These are phyloP conservation scores for Geranium rotundifolium DNA, from an alignment of 345 rosid genomes.

Conservation along the genomic window DNA sequence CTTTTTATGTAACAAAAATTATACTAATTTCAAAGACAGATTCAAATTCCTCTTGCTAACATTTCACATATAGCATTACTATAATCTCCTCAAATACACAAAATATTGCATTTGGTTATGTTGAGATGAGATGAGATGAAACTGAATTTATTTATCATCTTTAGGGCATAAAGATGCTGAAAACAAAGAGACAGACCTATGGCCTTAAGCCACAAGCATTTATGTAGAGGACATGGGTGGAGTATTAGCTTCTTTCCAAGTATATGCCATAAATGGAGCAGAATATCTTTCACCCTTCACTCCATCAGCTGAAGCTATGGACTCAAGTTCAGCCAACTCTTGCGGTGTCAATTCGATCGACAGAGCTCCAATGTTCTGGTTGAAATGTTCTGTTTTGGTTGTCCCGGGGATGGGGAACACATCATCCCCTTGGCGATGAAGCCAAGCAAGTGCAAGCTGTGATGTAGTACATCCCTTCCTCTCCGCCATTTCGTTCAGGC, in stretches of 20 bases:
- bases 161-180: too few relatives aligned
- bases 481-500: constrained; percentile 31
- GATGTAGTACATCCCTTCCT: constrained; percentile 46
- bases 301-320: constrained; percentile 22
- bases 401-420: constrained; percentile 62
- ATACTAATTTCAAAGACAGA: too few relatives aligned
- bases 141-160: too few relatives aligned
- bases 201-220: background rate
- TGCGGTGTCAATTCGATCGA: constrained; percentile 40
- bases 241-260: constrained; percentile 31
- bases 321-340: constrained; percentile 49
- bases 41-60: too few relatives aligned
- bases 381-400: constrained; percentile 45
- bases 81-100: too few relatives aligned
- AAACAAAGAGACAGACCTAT: too few relatives aligned
- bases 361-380: constrained; percentile 46
- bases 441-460: constrained; percentile 65
- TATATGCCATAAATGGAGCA: background rate
- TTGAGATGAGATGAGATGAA: too few relatives aligned
- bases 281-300: constrained; percentile 37
- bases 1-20: too few relatives aligned
- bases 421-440: constrained; percentile 55
- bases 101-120: too few relatives aligned
- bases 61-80: too few relatives aligned
- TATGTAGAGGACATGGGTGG: constrained; percentile 36